phyloP scores from a whole-genome alignment of 108 stramenopile genomes.

The Conticribra weissflogii region DNA sequence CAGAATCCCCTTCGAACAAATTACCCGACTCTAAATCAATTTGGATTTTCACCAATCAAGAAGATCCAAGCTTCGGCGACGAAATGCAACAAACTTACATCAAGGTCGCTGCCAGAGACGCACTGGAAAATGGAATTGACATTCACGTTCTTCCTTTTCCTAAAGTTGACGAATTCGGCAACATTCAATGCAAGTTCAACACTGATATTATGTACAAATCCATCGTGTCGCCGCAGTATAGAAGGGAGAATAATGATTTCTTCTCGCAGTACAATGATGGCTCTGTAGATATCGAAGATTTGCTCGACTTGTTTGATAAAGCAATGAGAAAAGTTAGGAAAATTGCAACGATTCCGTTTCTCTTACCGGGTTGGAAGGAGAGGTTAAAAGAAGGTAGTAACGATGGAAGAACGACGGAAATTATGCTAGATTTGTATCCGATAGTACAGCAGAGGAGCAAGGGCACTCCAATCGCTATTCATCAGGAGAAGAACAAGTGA shows the following conservation, averaged over 20 bases:
- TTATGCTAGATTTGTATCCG: slow-evolving; percentile 72
- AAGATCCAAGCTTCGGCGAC: slow-evolving; percentile 53
- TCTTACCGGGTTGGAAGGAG: slow-evolving; percentile 65
- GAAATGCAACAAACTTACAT: slow-evolving; percentile 39
- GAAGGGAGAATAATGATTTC: background rate
- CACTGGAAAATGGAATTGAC: slow-evolving; percentile 52
- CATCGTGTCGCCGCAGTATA: background rate
- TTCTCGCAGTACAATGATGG: slow-evolving; percentile 7
- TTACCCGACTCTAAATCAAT: slow-evolving; percentile 59
- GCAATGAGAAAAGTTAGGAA: slow-evolving; percentile 41
- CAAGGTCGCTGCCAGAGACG: slow-evolving; percentile 53
- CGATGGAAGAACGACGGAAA: slow-evolving; percentile 39
- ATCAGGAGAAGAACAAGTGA: slow-evolving; percentile 64
- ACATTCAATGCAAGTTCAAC: slow-evolving; percentile 10
- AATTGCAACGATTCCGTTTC: slow-evolving; percentile 56
- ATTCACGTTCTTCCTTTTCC: slow-evolving; percentile 69
- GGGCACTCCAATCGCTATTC: slow-evolving; percentile 54
- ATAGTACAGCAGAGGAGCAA: slow-evolving; percentile 61
- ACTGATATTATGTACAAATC: slow-evolving; percentile 29
- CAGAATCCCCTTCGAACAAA: slow-evolving; percentile 35
- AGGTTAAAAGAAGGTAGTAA: no score
- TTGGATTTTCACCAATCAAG: slow-evolving; percentile 82
- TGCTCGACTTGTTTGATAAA: slow-evolving; percentile 32
- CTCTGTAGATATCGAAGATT: slow-evolving; percentile 29
- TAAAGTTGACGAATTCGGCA: background rate